Evolutionary conservation across 2,329 filamentous ascomycete genomes (phyloP).

Genomic region (Aspergillus brasiliensis): DNA sequence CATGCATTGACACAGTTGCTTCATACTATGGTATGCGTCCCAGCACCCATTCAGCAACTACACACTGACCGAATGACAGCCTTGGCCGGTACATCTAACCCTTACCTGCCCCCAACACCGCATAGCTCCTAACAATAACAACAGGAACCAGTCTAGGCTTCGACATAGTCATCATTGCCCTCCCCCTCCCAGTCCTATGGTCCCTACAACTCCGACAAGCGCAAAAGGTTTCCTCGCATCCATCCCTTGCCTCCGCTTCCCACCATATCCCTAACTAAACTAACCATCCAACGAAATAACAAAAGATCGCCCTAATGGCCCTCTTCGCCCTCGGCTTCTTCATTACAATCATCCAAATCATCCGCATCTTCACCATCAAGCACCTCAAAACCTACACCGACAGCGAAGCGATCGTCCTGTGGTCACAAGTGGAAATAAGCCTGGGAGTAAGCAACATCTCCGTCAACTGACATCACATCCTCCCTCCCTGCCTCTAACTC

Average conservation of each 20-base stretch:
- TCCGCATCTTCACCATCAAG: slow-evolving; percentile 54
- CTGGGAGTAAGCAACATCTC: slow-evolving; percentile 35
- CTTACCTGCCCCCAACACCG: neutral
- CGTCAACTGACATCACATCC: neutral
- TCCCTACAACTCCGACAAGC: slow-evolving; percentile 17
- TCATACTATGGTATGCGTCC: slow-evolving; percentile 45
- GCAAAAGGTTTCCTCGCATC: slow-evolving; percentile 19
- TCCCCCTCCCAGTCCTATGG: slow-evolving; percentile 28
- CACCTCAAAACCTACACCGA: slow-evolving; percentile 50
- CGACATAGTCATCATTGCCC: slow-evolving; percentile 28
- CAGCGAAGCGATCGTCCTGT: slow-evolving; percentile 46
- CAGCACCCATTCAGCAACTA: neutral
- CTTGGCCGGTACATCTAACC: slow-evolving; percentile 8
- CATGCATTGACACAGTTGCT: slow-evolving; percentile 44
- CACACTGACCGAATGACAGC: neutral
- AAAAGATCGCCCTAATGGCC: slow-evolving; percentile 43
- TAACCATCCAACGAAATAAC: neutral
- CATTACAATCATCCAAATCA: slow-evolving; percentile 54
- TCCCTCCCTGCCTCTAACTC: neutral
- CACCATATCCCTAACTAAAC: neutral
- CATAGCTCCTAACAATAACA: neutral
- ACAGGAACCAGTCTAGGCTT: slow-evolving; percentile 26
- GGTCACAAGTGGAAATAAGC: slow-evolving; percentile 52
- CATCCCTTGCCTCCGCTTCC: neutral
- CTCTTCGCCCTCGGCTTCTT: slow-evolving; percentile 56